Evolutionary conservation across 495 filamentous ascomycete species (phyloP).

Genomic region (Lindgomyces ingoldianus): DNA sequence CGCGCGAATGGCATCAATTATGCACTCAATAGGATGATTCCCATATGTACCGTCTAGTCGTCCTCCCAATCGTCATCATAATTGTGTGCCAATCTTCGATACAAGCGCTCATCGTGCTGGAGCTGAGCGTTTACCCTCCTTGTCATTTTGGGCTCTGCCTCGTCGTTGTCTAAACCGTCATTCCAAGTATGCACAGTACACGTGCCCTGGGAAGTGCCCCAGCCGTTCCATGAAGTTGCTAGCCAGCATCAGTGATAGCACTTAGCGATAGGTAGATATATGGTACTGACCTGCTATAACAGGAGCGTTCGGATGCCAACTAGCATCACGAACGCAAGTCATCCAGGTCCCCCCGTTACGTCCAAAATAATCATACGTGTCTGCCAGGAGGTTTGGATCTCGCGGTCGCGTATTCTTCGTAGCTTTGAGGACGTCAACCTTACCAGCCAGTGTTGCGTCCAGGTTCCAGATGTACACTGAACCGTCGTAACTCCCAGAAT

Average conservation of each 20-base stretch:
- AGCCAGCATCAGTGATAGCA: constrained; percentile 9
- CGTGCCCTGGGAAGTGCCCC: constrained; percentile 66
- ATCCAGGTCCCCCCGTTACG: constrained; percentile 57
- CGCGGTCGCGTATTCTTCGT: constrained; percentile 63
- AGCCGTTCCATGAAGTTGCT: constrained; percentile 83
- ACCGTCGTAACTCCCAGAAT: constrained; percentile 85
- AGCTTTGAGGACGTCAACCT: constrained; percentile 71
- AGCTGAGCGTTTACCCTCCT: constrained; percentile 57
- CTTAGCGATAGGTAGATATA: neutral
- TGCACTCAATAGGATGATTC: neutral
- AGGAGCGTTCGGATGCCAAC: constrained; percentile 91
- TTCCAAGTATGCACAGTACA: constrained; percentile 78
- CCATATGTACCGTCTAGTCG: neutral
- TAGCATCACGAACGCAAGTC: constrained; percentile 88
- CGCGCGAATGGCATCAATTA: too few relatives aligned
- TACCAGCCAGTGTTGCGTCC: constrained; percentile 82
- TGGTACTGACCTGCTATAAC: constrained; percentile 73
- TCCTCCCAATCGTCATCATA: constrained; percentile 33
- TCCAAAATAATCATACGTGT: constrained; percentile 40
- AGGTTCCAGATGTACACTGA: constrained; percentile 90
- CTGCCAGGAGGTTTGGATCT: constrained; percentile 44
- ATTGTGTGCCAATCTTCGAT: constrained; percentile 4
- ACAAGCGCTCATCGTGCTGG: constrained; percentile 39
- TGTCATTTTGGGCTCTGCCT: constrained; percentile 64
- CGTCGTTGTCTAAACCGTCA: constrained; percentile 62